A percentile compares a stretch with the other conserved stretches of the same genome.
phyloP scores from a whole-genome alignment of 352 stramenopile species.

The Stramenopiles sp. region DNA sequence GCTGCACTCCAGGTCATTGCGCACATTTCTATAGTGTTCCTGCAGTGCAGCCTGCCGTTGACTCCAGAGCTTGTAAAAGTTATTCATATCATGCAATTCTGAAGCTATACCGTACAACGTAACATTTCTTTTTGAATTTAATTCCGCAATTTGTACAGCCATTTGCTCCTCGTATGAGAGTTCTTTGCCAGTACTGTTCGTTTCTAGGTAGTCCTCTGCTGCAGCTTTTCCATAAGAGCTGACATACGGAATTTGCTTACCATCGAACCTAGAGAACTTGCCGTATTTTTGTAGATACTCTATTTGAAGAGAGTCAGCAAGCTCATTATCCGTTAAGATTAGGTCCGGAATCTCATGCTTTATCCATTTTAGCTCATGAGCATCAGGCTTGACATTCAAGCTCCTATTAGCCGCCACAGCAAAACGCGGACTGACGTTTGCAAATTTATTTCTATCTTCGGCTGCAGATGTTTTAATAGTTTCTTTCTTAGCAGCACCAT shows the following conservation, averaged over 20 bases:
- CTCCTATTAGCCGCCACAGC: background rate
- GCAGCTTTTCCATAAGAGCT: too few species aligned
- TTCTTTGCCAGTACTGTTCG: background rate
- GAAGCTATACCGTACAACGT: background rate
- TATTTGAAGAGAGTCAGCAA: background rate
- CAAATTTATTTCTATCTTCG: too few species aligned
- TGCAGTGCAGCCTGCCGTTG: background rate
- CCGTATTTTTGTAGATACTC: background rate
- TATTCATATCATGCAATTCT: background rate
- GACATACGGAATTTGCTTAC: background rate
- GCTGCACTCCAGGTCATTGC: background rate
- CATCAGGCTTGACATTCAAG: background rate
- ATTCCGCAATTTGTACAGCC: background rate
- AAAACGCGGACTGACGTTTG: too few species aligned
- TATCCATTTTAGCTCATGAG: background rate
- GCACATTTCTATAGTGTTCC: background rate
- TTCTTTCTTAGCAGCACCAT: too few species aligned
- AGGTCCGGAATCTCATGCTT: background rate
- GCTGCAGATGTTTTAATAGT: too few species aligned
- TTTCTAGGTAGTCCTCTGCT: background rate
- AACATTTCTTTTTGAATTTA: background rate
- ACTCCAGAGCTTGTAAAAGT: background rate
- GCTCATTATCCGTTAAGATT: background rate
- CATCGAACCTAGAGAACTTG: background rate
- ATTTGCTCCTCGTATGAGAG: background rate